Base-by-base conservation (phyloP, 164 flowering plant species). In the Vitis rotundifolia region DNA sequence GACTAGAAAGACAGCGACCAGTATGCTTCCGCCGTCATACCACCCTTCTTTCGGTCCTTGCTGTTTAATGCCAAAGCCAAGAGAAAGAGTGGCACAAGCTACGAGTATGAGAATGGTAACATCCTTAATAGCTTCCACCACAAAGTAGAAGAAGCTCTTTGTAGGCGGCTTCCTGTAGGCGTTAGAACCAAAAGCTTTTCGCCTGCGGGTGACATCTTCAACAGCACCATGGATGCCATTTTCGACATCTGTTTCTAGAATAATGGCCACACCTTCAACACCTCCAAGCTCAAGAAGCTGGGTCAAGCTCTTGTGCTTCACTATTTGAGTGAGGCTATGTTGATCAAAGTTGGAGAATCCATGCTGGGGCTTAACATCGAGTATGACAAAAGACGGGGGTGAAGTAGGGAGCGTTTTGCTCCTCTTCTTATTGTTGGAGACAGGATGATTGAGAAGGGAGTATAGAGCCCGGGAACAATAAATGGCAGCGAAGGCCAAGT, bases 1-100 rank as follows among this genome's bases (percentile, higher is more conserved):
- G 48, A 83, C 84, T 1, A 86, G 71, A 47, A 86, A 75, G 13
- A 79, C 83, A 3, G 87, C 84, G 1, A 84, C 75, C 15, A 79
- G 79, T 6, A 84, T 84, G 70, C 84, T 81, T 0, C 81, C 82
- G 0, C 84, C 84, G 13, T 83, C 86, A 57, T 79, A 79, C 82
- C 84, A 80, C 0, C 86, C 87, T 71, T 84, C 77, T 29, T 72
- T 68, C 3, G 59, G 11, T 0, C 83, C 86, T 15, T 80, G 60
- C 56, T 77, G 71, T 51, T 83, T 80, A 47, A 83, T 82, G 1
- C 85, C 89, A n/a, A 83, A 81, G 0, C 75, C 84, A 8, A 83
- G 84, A 2, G 86, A 75, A 0, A 83, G 70, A 0, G 76, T 71
- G 3, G 82, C 82, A 37, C 82, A 83, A 18, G 60, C 72, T 13